Conservation (phyloP, 345 rosid species). For the Syzygium aqueum region DNA sequence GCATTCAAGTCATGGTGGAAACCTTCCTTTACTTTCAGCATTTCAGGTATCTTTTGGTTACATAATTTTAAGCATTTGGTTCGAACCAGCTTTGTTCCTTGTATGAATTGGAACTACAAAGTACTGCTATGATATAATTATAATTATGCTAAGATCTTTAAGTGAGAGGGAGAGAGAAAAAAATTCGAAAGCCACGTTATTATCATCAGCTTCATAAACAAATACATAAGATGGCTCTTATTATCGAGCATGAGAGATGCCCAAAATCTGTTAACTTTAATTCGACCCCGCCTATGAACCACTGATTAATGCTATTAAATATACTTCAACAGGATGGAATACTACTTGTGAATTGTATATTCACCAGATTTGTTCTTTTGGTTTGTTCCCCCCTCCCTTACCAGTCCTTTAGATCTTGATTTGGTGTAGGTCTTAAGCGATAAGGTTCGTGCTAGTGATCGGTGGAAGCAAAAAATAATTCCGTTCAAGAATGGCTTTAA, state of each 20-base stretch:
- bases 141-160: background rate
- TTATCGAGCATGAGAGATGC: background rate
- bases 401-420: background rate
- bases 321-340: background rate
- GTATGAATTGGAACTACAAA: background rate
- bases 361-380: background rate
- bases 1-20: slow-evolving; percentile 99
- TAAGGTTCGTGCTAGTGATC: background rate
- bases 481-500: background rate
- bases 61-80: background rate
- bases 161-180: background rate
- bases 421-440: background rate
- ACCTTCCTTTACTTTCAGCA: slow-evolving; percentile 73
- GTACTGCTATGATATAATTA: background rate
- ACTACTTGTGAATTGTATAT: background rate
- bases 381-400: background rate
- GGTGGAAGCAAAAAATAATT: background rate
- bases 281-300: background rate
- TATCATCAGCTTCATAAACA: background rate
- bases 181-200: background rate
- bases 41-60: slow-evolving; percentile 43
- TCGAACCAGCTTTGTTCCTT: background rate
- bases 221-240: background rate
- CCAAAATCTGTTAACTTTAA: background rate
- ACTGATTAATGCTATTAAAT: background rate